phyloP scores from a whole-genome alignment of 2,329 filamentous ascomycete species.

The Bisporella sp. region DNA sequence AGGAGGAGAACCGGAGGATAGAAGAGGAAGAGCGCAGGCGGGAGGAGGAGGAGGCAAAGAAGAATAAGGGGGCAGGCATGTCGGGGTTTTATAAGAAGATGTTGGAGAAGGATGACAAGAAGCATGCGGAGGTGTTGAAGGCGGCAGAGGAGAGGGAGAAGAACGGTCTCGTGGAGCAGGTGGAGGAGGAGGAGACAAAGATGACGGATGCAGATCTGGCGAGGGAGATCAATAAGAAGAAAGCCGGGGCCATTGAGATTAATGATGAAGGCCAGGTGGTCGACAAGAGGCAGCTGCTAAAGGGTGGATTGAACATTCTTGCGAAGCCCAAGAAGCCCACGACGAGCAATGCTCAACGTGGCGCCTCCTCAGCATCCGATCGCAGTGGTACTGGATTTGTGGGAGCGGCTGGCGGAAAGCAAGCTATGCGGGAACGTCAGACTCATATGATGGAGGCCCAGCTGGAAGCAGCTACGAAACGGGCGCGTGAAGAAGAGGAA shows the following conservation, averaged over 20 bases:
- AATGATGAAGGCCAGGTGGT: conserved; percentile 81
- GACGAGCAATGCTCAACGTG: conserved; percentile 8
- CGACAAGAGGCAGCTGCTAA: conserved; percentile 75
- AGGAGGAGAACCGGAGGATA: conserved; percentile 63
- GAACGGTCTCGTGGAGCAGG: conserved; percentile 32
- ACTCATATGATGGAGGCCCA: conserved; percentile 74
- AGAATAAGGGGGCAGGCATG: conserved; percentile 65
- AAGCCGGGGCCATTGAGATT: conserved; percentile 57
- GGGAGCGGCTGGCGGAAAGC: conserved; percentile 43
- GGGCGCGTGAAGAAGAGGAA: conserved; percentile 62
- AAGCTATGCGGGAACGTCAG: conserved; percentile 68
- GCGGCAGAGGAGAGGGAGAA: conserved; percentile 52
- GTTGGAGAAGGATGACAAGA: conserved; percentile 62
- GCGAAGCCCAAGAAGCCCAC: conserved; percentile 49
- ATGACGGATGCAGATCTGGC: conserved; percentile 59
- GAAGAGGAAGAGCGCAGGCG: conserved; percentile 64
- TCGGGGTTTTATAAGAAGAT: conserved; percentile 71
- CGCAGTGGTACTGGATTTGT: conserved; percentile 31
- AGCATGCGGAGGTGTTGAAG: conserved; percentile 62
- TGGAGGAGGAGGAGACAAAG: conserved; percentile 33
- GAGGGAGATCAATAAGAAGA: conserved; percentile 55
- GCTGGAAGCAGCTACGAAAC: conserved; percentile 65
- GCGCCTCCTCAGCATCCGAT: conserved; percentile 15
- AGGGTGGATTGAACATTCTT: conserved; percentile 67
- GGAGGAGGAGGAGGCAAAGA: conserved; percentile 58